These are phyloP conservation scores for Annulohypoxylon moriforme DNA, from an alignment of 495 filamentous ascomycete genomes.

Conservation along the genomic window DNA sequence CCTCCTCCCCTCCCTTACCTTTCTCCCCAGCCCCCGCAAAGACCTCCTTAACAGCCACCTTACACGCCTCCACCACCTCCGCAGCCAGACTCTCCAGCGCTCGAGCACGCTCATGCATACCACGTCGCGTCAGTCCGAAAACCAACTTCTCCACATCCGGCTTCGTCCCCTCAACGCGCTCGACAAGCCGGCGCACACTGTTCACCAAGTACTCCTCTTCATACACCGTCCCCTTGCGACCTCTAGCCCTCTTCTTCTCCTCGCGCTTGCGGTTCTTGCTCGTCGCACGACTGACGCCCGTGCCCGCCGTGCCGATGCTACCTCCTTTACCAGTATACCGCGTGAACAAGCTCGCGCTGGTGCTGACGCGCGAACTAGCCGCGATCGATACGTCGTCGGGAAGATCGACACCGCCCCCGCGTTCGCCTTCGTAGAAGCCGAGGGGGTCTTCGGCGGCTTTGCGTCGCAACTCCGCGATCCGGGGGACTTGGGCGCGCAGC, in stretches of 20 bases:
- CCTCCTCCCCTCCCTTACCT: conserved; percentile 32
- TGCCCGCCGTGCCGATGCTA: conserved; percentile 73
- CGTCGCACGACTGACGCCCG: conserved; percentile 75
- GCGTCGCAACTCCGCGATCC: conserved; percentile 80
- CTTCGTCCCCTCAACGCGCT: conserved; percentile 77
- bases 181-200: conserved; percentile 83
- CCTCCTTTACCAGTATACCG: conserved; percentile 80
- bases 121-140: conserved; percentile 76
- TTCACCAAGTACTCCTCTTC: conserved; percentile 97
- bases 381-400: conserved; percentile 94
- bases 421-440: conserved; percentile 78
- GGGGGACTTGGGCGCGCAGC: conserved; percentile 82
- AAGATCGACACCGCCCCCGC: conserved; percentile 71
- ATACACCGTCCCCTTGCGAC: conserved; percentile 95
- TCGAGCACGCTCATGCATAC: conserved; percentile 86
- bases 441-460: conserved; percentile 86
- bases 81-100: conserved; percentile 77
- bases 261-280: conserved; percentile 85
- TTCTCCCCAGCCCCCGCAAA: conserved; percentile 60
- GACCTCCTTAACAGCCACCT: conserved; percentile 71
- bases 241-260: conserved; percentile 92
- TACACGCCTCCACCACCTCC: conserved; percentile 77
- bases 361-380: conserved; percentile 81
- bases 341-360: conserved; percentile 85
- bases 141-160: conserved; percentile 78